Evolutionary conservation across 495 filamentous ascomycete genomes (phyloP), one percentile per base, ranked within the genome.

Genomic region (Cryomyces minteri): DNA sequence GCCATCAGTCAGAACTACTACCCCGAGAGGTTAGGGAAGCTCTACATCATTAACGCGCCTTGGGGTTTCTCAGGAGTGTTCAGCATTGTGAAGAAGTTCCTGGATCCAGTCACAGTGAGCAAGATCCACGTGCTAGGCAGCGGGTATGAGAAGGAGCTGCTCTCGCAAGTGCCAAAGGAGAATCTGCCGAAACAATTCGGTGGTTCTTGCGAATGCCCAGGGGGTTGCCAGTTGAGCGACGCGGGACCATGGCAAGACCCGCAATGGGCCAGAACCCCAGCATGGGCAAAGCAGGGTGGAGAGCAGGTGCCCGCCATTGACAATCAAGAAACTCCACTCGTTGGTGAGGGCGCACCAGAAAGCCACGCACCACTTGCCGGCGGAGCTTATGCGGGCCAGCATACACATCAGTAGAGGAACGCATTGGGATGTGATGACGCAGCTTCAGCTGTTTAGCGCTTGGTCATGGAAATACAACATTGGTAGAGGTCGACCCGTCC

Each of bases 31-130:
- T 68, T 95, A 25, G 80, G 80, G 42, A 82, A 82, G 56, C 68
- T 96, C 49, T 96, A 94, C 68, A 65, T 98, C 46, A 95, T 96
- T 76, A 98, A 98, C 68, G 84, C 88, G 12, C 88, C 87, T 31
- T 94, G 87, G 85, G 85, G 85, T 29, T 94, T 93, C 71, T 76
- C 77, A 52, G 66, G 66, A 51, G 83, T 81, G 43, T 98, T 90
- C 70, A 74, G 63, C 58, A 69, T 92, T 43, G 71, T 98, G 59
- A 93, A 92, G 70, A 70, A 72, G 25, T 95, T 92, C 72, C 69
- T 98, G 42, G 90, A 98, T 68, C 90, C 90, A 43, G 85, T 96
- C 54, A 98, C 90, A 28, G 88, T 94, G 32, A 67, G 76, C 49
- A 98, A 98, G 76, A 98, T 98, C 60, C 79, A 94, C 62, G 75